These are phyloP conservation scores for Aspergillus cavernicola DNA, from an alignment of 495 filamentous ascomycete genomes.

Conservation along the genomic window DNA sequence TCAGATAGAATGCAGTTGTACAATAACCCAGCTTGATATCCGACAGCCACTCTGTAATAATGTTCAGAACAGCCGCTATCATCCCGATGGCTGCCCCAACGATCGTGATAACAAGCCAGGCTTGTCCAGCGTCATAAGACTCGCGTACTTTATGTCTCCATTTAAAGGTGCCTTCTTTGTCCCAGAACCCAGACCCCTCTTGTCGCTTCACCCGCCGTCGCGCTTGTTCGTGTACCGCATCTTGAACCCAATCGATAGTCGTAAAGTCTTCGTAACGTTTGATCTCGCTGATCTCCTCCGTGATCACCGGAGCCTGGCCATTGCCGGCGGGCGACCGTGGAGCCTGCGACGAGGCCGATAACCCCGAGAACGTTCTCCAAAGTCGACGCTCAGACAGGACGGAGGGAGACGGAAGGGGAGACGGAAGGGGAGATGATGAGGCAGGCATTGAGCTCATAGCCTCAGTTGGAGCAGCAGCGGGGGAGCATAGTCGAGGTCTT, in stretches of 20 bases:
- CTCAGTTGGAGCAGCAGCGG: slow-evolving; percentile 32
- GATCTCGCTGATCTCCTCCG: slow-evolving; percentile 95
- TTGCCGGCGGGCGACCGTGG: slow-evolving; percentile 33
- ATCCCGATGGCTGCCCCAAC: slow-evolving; percentile 90
- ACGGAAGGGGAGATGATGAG: slow-evolving; percentile 36
- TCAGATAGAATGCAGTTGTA: slow-evolving; percentile 92
- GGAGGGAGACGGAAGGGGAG: slow-evolving; percentile 55
- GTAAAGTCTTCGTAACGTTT: slow-evolving; percentile 98
- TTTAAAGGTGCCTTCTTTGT: slow-evolving; percentile 64
- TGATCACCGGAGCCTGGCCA: slow-evolving; percentile 57
- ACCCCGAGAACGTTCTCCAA: slow-evolving; percentile 68
- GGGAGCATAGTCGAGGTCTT: slow-evolving; percentile 32
- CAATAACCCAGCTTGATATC: slow-evolving; percentile 95
- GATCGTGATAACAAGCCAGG: slow-evolving; percentile 95
- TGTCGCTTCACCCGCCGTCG: slow-evolving; percentile 71
- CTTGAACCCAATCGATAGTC: slow-evolving; percentile 99
- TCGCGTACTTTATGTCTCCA: slow-evolving; percentile 83
- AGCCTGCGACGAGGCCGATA: slow-evolving; percentile 57
- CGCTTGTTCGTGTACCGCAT: slow-evolving; percentile 86
- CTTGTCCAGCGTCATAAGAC: slow-evolving; percentile 93
- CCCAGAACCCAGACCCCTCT: slow-evolving; percentile 71
- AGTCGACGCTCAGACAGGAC: slow-evolving; percentile 48
- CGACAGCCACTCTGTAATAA: slow-evolving; percentile 93
- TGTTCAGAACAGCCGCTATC: slow-evolving; percentile 92
- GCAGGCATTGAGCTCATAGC: slow-evolving; percentile 62